Base-by-base conservation (phyloP, 1,284 basidiomycete genomes). In the Jaminaea rosea region DNA sequence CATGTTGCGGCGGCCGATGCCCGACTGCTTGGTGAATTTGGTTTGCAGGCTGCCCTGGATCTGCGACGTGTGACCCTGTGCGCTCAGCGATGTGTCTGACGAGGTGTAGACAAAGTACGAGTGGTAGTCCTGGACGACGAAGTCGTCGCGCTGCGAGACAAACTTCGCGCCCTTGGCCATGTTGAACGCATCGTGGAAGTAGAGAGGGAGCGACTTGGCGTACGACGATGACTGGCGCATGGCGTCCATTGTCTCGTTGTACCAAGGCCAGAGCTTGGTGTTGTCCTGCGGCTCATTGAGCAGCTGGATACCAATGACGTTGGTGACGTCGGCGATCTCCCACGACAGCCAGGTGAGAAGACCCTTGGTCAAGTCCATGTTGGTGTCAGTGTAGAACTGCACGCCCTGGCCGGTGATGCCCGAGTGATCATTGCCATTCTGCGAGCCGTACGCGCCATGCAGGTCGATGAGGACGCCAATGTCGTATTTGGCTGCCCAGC, bases 391-490 rank as follows among this genome's bases (percentile, higher is more conserved):
- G 55, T 59, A 75, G 29, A 86, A 72, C 44, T 78, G 76, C 29
- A 78, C 77, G 49, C 78, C 72, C 9, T 82, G 80, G 67, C 85
- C 82, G 3, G 83, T 85, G 34, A 85, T 77, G 0, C 86, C 86
- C 37, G 85, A 86, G 69, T 88, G 85, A 27, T 80, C 77, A 64
- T 86, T 82, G 10, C 83, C 76, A 45, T 74, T 74, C 47, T 72
- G 84, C 62, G 83, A 84, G 13, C 85, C 85, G 42, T 81, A 79
- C 11, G 84, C 84, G 28, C 84, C 84, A 67, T 87, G 86, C 27
- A 87, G 72, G 65, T 88, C 85, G 46, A 87, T 76, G n/a, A 87
- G 76, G 26, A 88, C 84, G 37, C 84, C 84, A 27, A 88, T 79
- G 3, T 81, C 81, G 60, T 78, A 77, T 41, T 81, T 75, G 8